Evolutionary conservation across 2,329 filamentous ascomycete genomes (phyloP), one percentile per base, ranked within the genome.

Genomic region (Clonostachys solani): DNA sequence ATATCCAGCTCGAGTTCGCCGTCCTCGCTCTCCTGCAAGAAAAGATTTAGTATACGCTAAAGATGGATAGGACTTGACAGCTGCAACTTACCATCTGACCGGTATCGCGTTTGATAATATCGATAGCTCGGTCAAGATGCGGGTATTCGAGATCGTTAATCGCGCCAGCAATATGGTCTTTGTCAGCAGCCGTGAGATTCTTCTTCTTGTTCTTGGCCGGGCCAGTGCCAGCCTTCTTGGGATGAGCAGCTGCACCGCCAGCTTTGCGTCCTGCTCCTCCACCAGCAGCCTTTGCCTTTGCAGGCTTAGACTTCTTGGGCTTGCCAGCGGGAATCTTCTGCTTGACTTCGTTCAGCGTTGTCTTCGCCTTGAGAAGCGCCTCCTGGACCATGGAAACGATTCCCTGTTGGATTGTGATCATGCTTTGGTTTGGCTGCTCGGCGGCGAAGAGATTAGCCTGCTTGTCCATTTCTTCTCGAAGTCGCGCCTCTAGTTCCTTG

Each of bases 81-180:
- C 12, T 38, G 23, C 65, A 72, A 78, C 75, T 81, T 78, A 72
- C 94, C 75, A 75, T 86, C 74, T 69, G 89, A 71, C 73, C 89
- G 67, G 71, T 95, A 55, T 95, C 92, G 54, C 82, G 83, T 64
- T 95, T 90, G 61, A 99, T 97, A 52, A 97, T 92, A 50, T 87
- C 83, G 33, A 96, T 89, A 1, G 92, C 90, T 55, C 83, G 82
- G 44, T 85, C 80, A 60, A 96, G 86, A 54, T 89, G 84, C n/a
- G 77, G 74, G 44, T 87, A 86, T 16, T 91, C 84, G 48, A 97
- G 81, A 52, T 85, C 84, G 57, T 86, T 87, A 53, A 96, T 94
- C 13, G 88, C 87, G 49, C 86, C 85, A 2, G 90, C 92, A 49
- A 99, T 95, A 54, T 92, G 82, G 49, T 94, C 89, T 73, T 97